Evolutionary conservation across 345 rosid genomes (phyloP).

Genomic region (Pistacia atlantica): DNA sequence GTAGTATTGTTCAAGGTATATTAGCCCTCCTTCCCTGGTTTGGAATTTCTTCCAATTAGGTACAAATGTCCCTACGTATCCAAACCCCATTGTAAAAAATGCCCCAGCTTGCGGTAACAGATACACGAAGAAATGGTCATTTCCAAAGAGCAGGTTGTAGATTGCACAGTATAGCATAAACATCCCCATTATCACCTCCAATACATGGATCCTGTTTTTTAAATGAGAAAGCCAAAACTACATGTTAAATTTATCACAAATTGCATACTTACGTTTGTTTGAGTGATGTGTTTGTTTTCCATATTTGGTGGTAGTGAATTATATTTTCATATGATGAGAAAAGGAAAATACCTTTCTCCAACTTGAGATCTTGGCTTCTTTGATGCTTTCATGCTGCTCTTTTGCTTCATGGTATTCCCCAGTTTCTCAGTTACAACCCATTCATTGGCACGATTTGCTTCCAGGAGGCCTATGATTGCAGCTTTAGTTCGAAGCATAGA

Average conservation of each 20-base stretch:
- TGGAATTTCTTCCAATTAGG: slow-evolving; percentile 15
- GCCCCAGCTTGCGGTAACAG: slow-evolving; percentile 32
- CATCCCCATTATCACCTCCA: slow-evolving; percentile 30
- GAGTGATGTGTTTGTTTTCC: background rate
- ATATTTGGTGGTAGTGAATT: background rate
- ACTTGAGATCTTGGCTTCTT: slow-evolving; percentile 19
- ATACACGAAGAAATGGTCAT: slow-evolving; percentile 31
- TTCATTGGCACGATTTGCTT: slow-evolving; percentile 53
- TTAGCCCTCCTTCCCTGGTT: background rate
- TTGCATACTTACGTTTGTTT: background rate
- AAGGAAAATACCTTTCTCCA: slow-evolving; percentile 21
- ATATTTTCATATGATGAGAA: background rate
- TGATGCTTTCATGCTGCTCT: slow-evolving; percentile 8
- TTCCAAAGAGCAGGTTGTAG: slow-evolving; percentile 25
- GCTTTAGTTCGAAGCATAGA: slow-evolving; percentile 54
- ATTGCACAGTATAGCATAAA: slow-evolving; percentile 30
- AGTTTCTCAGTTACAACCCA: slow-evolving; percentile 52
- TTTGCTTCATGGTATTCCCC: slow-evolving; percentile 31
- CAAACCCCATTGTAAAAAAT: slow-evolving; percentile 30
- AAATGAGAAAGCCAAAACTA: background rate
- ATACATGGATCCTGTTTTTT: slow-evolving; percentile 15
- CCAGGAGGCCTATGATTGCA: slow-evolving; percentile 48
- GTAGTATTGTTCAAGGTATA: background rate
- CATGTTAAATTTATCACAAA: too few relatives aligned
- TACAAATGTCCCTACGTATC: slow-evolving; percentile 28